Evolutionary conservation across 1,284 basidiomycete genomes (phyloP).

Genomic region (Trametes pubescens): DNA sequence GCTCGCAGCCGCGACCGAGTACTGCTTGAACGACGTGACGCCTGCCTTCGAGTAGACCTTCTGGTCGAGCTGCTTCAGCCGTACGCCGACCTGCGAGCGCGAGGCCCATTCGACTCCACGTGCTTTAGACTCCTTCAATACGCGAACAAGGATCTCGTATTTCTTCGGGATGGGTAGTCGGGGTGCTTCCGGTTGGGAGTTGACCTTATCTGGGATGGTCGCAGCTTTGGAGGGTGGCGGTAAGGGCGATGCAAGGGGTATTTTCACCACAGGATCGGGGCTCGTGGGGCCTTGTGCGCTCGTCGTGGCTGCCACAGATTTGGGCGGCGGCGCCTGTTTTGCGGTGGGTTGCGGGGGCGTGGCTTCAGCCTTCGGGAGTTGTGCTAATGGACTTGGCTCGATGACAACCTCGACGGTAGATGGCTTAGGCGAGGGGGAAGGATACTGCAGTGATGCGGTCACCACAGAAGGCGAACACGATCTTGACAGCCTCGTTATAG

Average conservation of each 20-base stretch:
- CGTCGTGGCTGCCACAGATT: background rate
- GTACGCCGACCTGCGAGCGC: conserved; percentile 50
- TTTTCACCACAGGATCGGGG: background rate
- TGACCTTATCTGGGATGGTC: background rate
- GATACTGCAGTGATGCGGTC: background rate
- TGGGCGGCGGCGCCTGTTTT: background rate
- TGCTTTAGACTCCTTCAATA: background rate
- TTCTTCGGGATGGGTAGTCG: background rate
- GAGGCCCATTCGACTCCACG: conserved; percentile 35
- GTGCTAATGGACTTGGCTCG: background rate
- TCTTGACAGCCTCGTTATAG: background rate
- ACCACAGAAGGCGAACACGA: background rate
- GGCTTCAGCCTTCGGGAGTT: background rate
- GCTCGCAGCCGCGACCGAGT: conserved; percentile 52
- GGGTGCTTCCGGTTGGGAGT: background rate
- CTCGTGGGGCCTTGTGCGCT: background rate
- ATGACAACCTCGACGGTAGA: background rate
- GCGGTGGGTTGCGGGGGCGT: background rate
- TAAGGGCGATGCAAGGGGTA: background rate
- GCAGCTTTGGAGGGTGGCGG: background rate
- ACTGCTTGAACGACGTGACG: conserved; percentile 54
- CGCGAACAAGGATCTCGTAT: background rate
- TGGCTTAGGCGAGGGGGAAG: background rate
- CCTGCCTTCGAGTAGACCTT: conserved; percentile 52
- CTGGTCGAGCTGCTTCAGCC: conserved; percentile 47